Evolutionary conservation across 1,284 basidiomycete species (phyloP).

Genomic region (Apiotrichum siamense): DNA sequence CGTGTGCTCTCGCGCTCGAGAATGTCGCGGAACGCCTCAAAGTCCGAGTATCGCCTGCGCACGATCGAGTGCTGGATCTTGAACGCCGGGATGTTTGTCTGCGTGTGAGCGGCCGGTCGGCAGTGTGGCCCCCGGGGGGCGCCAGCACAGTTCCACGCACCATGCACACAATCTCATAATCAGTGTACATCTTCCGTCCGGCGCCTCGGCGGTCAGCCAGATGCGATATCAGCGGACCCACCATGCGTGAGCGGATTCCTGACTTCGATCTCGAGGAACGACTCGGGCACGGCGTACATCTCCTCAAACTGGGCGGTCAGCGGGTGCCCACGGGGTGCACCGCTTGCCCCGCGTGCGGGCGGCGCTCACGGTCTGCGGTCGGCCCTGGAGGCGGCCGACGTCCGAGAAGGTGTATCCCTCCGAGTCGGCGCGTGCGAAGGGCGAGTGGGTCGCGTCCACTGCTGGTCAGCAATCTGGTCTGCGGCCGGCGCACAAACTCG

Average conservation of each 20-base stretch:
- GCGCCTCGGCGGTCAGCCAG: slow-evolving; percentile 56
- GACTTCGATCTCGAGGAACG: slow-evolving; percentile 97
- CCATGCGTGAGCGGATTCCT: slow-evolving; percentile 95
- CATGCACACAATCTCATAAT: slow-evolving; percentile 98
- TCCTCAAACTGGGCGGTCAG: slow-evolving; percentile 70
- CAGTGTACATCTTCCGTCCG: slow-evolving; percentile 97
- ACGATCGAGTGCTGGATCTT: slow-evolving; percentile 92
- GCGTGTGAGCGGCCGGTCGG: slow-evolving; percentile 6
- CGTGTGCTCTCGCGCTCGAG: slow-evolving; percentile 93
- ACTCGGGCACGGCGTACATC: slow-evolving; percentile 96
- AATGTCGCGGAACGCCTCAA: slow-evolving; percentile 97
- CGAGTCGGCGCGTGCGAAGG: slow-evolving; percentile 58
- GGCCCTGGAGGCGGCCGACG: slow-evolving; percentile 56
- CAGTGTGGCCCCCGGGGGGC: too few species aligned
- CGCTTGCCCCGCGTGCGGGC: too few species aligned
- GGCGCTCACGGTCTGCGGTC: slow-evolving; percentile 71
- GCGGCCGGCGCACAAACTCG: background rate
- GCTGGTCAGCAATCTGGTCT: background rate
- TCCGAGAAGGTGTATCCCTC: slow-evolving; percentile 60
- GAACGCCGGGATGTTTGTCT: slow-evolving; percentile 99
- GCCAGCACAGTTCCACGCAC: too few species aligned
- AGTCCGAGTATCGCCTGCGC: slow-evolving; percentile 93
- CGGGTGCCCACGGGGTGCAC: background rate
- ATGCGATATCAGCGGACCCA: slow-evolving; percentile 45
- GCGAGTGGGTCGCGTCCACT: slow-evolving; percentile 54